Evolutionary conservation across 257 asterid species (phyloP).

Genomic region (Solanum lignicaule): DNA sequence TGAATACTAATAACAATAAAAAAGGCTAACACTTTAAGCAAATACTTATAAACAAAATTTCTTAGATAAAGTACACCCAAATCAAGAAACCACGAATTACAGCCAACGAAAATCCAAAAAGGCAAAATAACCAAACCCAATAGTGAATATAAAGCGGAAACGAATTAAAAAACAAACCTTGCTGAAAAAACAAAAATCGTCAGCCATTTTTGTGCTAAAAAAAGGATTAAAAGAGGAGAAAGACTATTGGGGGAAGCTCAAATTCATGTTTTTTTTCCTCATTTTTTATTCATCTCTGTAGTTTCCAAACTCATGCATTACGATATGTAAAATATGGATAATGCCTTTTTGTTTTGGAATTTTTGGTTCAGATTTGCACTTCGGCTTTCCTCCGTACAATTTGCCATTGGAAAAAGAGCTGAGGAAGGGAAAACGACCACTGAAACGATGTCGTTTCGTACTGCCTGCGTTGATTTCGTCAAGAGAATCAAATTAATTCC

Average conservation of each 20-base stretch:
- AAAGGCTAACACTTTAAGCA: neutral
- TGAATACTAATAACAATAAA: neutral
- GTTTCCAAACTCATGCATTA: conserved; percentile 11
- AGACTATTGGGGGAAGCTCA: conserved; percentile 17
- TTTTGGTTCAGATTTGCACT: neutral
- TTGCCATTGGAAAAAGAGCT: neutral
- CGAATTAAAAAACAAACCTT: conserved; percentile 33
- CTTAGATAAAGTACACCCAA: neutral
- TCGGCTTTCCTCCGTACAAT: neutral
- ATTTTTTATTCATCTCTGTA: conserved; percentile 32
- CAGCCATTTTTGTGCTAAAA: conserved; percentile 45
- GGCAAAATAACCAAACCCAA: neutral
- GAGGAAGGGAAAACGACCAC: neutral
- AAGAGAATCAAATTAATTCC: neutral
- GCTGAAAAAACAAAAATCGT: conserved; percentile 42
- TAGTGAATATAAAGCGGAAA: neutral
- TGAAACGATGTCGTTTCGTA: neutral
- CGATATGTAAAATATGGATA: neutral
- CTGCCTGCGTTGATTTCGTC: neutral
- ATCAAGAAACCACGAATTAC: neutral
- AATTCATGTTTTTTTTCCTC: conserved; percentile 16
- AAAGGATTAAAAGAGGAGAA: neutral
- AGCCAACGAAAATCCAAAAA: neutral
- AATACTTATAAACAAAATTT: neutral
- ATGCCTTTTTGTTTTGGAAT: neutral